Conservation (phyloP, 257 asterid genomes). For the Rhazya stricta region DNA sequence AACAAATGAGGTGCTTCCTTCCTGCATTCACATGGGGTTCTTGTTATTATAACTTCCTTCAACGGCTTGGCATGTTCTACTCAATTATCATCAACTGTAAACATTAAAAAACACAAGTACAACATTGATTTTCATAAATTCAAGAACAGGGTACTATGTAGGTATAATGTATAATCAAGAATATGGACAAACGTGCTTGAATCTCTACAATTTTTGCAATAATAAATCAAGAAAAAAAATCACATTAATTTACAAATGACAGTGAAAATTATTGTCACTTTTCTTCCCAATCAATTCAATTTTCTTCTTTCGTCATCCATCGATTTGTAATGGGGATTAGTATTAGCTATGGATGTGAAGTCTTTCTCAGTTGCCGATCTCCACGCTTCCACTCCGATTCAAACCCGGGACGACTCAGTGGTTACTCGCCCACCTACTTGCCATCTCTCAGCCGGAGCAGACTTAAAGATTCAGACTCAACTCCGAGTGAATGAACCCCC, state of each 20-base stretch:
- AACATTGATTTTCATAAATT: not conserved
- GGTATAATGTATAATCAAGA: not conserved
- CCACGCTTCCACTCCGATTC: slow-evolving; percentile 8
- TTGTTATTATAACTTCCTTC: slow-evolving; percentile 28
- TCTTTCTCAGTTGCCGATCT: not conserved
- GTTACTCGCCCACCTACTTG: slow-evolving; percentile 26
- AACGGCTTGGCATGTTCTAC: slow-evolving; percentile 36
- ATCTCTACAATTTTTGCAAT: slow-evolving; percentile 27
- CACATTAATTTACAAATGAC: slow-evolving; percentile 12
- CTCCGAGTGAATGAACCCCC: not conserved
- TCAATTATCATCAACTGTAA: slow-evolving; percentile 18
- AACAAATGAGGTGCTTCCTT: not conserved
- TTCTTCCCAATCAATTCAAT: not conserved
- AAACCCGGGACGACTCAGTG: slow-evolving; percentile 35
- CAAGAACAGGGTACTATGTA: not conserved
- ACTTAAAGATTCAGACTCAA: not conserved
- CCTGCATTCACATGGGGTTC: slow-evolving; percentile 33
- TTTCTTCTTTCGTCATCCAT: not conserved
- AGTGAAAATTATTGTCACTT: not conserved
- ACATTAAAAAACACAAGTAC: not conserved
- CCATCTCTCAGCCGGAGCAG: slow-evolving; percentile 27
- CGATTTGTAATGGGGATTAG: slow-evolving; percentile 3
- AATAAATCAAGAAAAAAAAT: slow-evolving; percentile 11
- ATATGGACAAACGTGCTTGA: slow-evolving; percentile 14
- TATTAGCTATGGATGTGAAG: not conserved